Evolutionary conservation across 495 filamentous ascomycete species (phyloP).

Genomic region (Xylaria telfairii): DNA sequence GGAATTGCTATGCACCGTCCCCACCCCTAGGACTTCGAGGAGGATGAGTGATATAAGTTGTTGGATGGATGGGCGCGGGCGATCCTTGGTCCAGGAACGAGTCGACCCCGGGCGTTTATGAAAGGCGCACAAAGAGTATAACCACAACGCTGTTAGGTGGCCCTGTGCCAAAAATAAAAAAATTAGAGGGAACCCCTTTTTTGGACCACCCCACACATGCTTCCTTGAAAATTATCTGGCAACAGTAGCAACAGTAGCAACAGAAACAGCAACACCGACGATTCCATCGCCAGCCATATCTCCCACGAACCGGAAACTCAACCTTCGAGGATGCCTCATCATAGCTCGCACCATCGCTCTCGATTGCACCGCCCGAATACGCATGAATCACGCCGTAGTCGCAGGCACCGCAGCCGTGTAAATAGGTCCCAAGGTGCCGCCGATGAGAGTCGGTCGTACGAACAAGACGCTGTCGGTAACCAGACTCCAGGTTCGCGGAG

Average conservation of each 20-base stretch:
- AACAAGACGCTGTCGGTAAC: too few relatives aligned
- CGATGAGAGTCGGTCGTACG: neutral
- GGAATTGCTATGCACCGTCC: neutral
- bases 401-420: neutral
- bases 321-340: neutral
- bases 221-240: neutral
- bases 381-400: neutral
- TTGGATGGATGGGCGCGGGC: neutral
- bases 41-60: neutral
- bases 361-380: neutral
- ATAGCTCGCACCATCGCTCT: neutral
- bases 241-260: neutral
- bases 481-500: neutral
- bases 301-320: neutral
- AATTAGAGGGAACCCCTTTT: neutral
- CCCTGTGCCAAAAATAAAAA: conserved; percentile 18
- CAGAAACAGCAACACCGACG: conserved; percentile 1
- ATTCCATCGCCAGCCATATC: neutral
- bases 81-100: neutral
- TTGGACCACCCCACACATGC: neutral
- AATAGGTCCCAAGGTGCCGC: neutral
- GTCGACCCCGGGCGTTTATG: conserved; percentile 1
- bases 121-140: neutral
- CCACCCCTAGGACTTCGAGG: conserved; percentile 11
- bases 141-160: neutral